Conservation (phyloP, 2,329 filamentous ascomycete genomes). For the Thyridium curvatum region DNA sequence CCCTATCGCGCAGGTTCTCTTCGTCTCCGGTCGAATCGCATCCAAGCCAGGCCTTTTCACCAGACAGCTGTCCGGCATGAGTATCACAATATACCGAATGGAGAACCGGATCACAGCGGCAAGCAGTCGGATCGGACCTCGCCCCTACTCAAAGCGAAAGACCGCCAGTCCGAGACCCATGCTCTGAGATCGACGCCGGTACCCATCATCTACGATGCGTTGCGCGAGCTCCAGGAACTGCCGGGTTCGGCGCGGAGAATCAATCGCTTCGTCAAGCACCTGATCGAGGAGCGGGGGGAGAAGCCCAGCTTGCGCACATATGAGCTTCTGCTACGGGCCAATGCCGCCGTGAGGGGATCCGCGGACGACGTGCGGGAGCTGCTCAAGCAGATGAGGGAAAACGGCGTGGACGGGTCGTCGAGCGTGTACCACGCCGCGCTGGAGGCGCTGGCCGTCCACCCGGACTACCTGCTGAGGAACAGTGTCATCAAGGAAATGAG, state of each 20-base stretch:
- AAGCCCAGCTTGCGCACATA: slow-evolving; percentile 57
- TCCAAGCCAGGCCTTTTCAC: no score
- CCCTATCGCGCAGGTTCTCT: no score
- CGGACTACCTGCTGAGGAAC: slow-evolving; percentile 72
- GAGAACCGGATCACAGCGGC: slow-evolving; percentile 9
- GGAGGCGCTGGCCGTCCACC: slow-evolving; percentile 71
- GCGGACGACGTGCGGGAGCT: slow-evolving; percentile 55
- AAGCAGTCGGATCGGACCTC: no score
- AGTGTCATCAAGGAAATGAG: slow-evolving; percentile 69
- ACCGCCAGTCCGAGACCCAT: no score
- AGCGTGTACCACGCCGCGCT: slow-evolving; percentile 67
- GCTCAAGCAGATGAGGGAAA: slow-evolving; percentile 64
- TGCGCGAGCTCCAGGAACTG: slow-evolving; percentile 32
- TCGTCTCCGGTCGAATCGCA: no score
- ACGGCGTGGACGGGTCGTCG: slow-evolving; percentile 56
- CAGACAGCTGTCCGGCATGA: no score
- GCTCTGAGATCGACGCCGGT: slow-evolving; percentile 13
- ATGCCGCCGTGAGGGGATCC: slow-evolving; percentile 62
- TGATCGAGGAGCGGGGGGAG: slow-evolving; percentile 51
- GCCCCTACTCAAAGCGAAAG: no score
- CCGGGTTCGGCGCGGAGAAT: slow-evolving; percentile 30
- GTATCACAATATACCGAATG: slow-evolving; percentile 5
- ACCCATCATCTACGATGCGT: slow-evolving; percentile 38
- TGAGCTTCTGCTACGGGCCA: slow-evolving; percentile 67
- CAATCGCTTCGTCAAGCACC: slow-evolving; percentile 44